Conservation (phyloP, 345 rosid species). For the Corymbia maculata region DNA sequence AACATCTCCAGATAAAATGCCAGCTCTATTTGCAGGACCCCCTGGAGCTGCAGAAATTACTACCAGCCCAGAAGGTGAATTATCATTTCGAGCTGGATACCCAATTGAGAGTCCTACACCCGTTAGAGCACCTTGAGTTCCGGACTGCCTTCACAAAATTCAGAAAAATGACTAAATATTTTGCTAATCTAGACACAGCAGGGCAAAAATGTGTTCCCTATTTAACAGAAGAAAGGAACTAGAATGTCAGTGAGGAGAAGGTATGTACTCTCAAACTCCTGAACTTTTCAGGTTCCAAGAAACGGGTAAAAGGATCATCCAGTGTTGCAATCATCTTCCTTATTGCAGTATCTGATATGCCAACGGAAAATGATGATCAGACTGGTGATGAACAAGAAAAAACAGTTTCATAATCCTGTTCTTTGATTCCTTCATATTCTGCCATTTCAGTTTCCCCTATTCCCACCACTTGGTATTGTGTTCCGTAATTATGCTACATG, state of each 20-base stretch:
- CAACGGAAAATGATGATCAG: not conserved
- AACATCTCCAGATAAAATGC: conserved; percentile 70
- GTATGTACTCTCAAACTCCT: conserved; percentile 75
- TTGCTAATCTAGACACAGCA: not conserved
- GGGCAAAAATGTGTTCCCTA: not conserved
- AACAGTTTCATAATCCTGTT: not conserved
- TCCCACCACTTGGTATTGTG: not conserved
- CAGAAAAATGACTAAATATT: conserved; percentile 15
- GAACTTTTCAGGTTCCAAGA: conserved; percentile 87
- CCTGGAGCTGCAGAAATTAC: conserved; percentile 88
- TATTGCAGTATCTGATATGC: conserved; percentile 60
- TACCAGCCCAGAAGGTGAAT: conserved; percentile 53
- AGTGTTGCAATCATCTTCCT: conserved; percentile 88
- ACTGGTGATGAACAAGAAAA: not conserved
- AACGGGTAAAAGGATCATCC: conserved; percentile 91
- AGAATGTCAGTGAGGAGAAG: conserved; percentile 7
- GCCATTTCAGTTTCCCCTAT: not conserved
- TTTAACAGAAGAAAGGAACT: not conserved
- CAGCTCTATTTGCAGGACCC: conserved; percentile 88
- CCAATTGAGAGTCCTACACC: conserved; percentile 97
- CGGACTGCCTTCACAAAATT: conserved; percentile 93
- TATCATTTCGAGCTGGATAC: conserved; percentile 52
- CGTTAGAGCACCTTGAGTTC: conserved; percentile 88
- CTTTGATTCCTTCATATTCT: not conserved
- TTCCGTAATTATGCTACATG: not conserved